A percentile compares a stretch with the other conserved stretches of the same genome.
Conservation (phyloP, 192 early-diverging fungal genomes). For the Tieghemiomyces parasiticus region DNA sequence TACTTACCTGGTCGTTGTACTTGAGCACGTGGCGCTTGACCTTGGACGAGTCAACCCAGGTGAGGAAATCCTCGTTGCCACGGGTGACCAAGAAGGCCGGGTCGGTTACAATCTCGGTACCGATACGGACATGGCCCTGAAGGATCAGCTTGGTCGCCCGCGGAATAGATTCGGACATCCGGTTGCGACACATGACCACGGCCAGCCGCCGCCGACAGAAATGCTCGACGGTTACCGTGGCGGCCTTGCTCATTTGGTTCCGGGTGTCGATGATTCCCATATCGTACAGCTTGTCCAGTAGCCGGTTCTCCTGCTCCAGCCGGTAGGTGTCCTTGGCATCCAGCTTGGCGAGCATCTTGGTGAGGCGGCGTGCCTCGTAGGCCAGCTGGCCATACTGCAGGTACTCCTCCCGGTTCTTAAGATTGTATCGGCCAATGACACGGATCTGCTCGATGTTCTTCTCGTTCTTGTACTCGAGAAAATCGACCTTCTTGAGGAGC, state of each 20-base stretch:
- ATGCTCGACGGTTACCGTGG: slow-evolving; percentile 70
- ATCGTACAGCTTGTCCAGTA: slow-evolving; percentile 73
- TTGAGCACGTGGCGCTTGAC: slow-evolving; percentile 95
- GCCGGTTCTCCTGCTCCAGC: slow-evolving; percentile 46
- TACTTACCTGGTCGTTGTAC: slow-evolving; percentile 65
- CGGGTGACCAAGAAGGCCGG: slow-evolving; percentile 75
- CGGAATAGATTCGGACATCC: slow-evolving; percentile 89
- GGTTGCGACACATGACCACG: slow-evolving; percentile 84
- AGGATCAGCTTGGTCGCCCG: slow-evolving; percentile 82
- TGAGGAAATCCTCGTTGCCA: slow-evolving; percentile 92
- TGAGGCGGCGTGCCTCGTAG: slow-evolving; percentile 65
- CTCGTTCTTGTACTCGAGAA: slow-evolving; percentile 80
- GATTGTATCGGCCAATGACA: slow-evolving; percentile 78
- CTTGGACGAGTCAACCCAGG: slow-evolving; percentile 95
- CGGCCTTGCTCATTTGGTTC: slow-evolving; percentile 57
- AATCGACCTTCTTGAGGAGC: slow-evolving; percentile 90
- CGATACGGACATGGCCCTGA: slow-evolving; percentile 90
- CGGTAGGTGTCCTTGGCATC: slow-evolving; percentile 77
- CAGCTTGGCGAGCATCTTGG: slow-evolving; percentile 68
- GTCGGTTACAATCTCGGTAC: slow-evolving; percentile 79
- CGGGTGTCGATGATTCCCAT: slow-evolving; percentile 73
- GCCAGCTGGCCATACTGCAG: slow-evolving; percentile 66
- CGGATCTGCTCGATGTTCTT: slow-evolving; percentile 67
- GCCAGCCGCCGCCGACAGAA: slow-evolving; percentile 80
- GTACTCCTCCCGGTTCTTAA: slow-evolving; percentile 70